These are phyloP conservation scores for Triglochin maritima DNA, from an alignment of 106 monocot genomes.

Conservation along the genomic window DNA sequence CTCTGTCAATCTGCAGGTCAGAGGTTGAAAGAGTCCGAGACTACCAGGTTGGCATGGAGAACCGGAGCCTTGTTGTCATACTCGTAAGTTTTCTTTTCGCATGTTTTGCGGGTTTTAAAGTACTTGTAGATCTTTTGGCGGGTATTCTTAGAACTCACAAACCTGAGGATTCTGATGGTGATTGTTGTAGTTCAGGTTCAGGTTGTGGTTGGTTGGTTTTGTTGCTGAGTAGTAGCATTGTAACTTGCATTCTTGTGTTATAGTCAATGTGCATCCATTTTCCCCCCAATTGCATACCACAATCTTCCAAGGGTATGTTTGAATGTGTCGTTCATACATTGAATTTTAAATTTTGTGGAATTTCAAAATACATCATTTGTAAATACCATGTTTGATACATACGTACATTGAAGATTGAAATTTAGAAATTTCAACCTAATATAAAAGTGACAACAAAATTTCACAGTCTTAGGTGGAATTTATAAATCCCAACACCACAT, in stretches of 20 bases:
- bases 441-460: too few relatives aligned
- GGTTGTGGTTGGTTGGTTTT: conserved; percentile 47
- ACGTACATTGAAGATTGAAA: too few relatives aligned
- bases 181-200: conserved; percentile 29
- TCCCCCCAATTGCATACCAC: too few relatives aligned
- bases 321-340: too few relatives aligned
- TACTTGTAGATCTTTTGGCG: conserved; percentile 29
- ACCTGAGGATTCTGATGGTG: conserved; percentile 20
- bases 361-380: too few relatives aligned
- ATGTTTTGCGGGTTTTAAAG: conserved; percentile 45
- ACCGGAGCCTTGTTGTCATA: conserved; percentile 42
- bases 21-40: conserved; percentile 42
- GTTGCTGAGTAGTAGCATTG: conserved; percentile 66
- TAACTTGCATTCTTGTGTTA: conserved; percentile 52
- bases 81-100: conserved; percentile 66
- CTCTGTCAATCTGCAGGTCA: conserved; percentile 24
- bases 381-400: too few relatives aligned
- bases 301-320: too few relatives aligned
- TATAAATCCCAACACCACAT: too few relatives aligned
- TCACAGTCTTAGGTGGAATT: too few relatives aligned
- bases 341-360: too few relatives aligned
- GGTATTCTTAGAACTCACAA: conserved; percentile 29
- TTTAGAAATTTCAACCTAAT: too few relatives aligned
- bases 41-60: conserved; percentile 59
- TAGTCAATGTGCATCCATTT: conserved; percentile 11